Base-by-base conservation (phyloP, 2,329 filamentous ascomycete genomes). In the Sporothrix inflata region DNA sequence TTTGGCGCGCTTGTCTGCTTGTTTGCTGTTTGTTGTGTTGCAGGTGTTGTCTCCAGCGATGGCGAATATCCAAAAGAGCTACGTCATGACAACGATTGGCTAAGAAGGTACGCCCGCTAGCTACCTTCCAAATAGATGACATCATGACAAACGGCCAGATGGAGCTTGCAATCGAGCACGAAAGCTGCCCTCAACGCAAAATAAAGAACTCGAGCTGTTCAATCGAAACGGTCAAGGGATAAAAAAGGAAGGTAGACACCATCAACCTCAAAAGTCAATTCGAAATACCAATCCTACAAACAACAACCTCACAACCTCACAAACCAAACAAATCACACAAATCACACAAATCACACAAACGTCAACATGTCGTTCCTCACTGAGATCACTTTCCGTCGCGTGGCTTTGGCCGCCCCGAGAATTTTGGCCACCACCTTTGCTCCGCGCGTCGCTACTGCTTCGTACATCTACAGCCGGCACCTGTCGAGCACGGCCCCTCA, bases 331-430 rank as follows among this genome's bases (percentile, higher is more conserved):
- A n/a, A n/a, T 9, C 16, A 27, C n/a, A 9, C 60, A 24, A 45
- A 24, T 14, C 45, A 2, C 45, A 51, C 24, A 65, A 7, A 11
- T 7, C 7, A 30, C 45, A 7, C 7, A 30, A 27, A 65, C 16
- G 4, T 11, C 73, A 82, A 67, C 74, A 89, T 89, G 87, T 87
- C 87, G 69, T 86, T 85, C 80, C 80, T 88, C 81, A 83, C 85
- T 73, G 79, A 85, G 77, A 78, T 81, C 73, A 77, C 82, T 75
- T 73, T 81, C 75, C 84, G 86, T 79, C 83, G 84, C 70, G 75
- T 84, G 75, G 82, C 81, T 21, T 76, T 60, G 38, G 40, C 79
- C 74, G 74, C 83, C 61, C 79, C 82, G 55, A 81, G 82, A 55
- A 77, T 81, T 57, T 77, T 83, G 53, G 78, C 82, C 38, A 72